Evolutionary conservation across 768 basidiomycete genomes (phyloP).

Genomic region (Mycena crocata): DNA sequence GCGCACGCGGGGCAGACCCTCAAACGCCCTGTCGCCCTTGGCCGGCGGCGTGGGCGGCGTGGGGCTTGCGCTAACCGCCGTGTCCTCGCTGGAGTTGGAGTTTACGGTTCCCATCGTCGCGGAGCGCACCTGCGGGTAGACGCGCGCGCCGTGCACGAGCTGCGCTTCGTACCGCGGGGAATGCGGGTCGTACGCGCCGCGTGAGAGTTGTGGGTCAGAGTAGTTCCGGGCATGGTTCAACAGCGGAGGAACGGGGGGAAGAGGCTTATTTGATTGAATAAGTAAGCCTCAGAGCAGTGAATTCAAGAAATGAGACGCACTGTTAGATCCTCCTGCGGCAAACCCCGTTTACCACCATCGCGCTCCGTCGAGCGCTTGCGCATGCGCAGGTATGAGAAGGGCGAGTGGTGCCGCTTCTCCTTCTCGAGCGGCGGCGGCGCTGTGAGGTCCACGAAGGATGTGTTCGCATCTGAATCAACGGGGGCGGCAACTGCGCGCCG

Average conservation of each 20-base stretch:
- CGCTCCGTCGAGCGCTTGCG: slow-evolving; percentile 31
- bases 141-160: slow-evolving; percentile 20
- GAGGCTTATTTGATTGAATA: slow-evolving; percentile 2
- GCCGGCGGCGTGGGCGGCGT: too few species aligned
- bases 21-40: too few species aligned
- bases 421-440: slow-evolving; percentile 13
- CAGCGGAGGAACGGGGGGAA: slow-evolving; percentile 27
- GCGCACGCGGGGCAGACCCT: too few species aligned
- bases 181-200: slow-evolving; percentile 22
- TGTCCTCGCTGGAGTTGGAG: slow-evolving; percentile 8
- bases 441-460: slow-evolving; percentile 29
- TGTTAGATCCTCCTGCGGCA: background rate
- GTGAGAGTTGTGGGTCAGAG: slow-evolving; percentile 20
- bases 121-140: slow-evolving; percentile 18
- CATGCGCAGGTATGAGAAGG: slow-evolving; percentile 25
- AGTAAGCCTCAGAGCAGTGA: background rate
- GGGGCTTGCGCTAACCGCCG: background rate
- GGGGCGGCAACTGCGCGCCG: slow-evolving; percentile 14
- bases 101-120: too few species aligned
- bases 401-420: slow-evolving; percentile 27
- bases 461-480: too few species aligned
- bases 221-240: slow-evolving; percentile 23
- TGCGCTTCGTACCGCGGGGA: slow-evolving; percentile 22
- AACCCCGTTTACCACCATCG: background rate
- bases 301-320: slow-evolving; percentile 12